phyloP scores from a whole-genome alignment of 768 basidiomycete genomes.

The Russula dissimulans region DNA sequence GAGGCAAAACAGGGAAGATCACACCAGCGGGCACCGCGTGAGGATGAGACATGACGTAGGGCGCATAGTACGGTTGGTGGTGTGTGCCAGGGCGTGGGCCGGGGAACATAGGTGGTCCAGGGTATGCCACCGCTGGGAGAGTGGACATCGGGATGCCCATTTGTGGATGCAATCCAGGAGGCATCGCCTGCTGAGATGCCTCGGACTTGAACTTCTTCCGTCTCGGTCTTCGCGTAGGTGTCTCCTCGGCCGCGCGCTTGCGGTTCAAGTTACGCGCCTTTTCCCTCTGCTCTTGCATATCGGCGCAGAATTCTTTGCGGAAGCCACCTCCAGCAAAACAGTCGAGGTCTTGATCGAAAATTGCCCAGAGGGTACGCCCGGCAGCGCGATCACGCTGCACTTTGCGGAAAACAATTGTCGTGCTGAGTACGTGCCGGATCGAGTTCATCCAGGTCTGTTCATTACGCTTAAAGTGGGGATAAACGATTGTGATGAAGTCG shows the following conservation, averaged over 20 bases:
- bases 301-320: constrained; percentile 46
- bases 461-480: constrained; percentile 86
- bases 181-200: constrained; percentile 6
- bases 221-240: constrained; percentile 24
- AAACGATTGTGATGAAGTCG: constrained; percentile 88
- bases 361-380: constrained; percentile 83
- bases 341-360: constrained; percentile 70
- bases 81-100: constrained; percentile 37
- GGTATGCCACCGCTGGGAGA: constrained; percentile 21
- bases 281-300: constrained; percentile 31
- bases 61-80: constrained; percentile 61
- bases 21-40: constrained; percentile 50
- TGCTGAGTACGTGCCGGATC: constrained; percentile 91
- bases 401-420: constrained; percentile 86
- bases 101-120: constrained; percentile 26
- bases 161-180: constrained; percentile 1
- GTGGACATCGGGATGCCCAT: constrained; percentile 18
- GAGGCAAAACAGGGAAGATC: constrained; percentile 66
- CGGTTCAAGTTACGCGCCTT: constrained; percentile 13
- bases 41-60: constrained; percentile 27
- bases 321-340: constrained; percentile 84
- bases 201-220: constrained; percentile 23
- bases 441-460: constrained; percentile 98
- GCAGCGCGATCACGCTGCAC: constrained; percentile 65
- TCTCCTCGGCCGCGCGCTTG: constrained; percentile 18